These are phyloP conservation scores for Penicillium sp. DNA, from an alignment of 2,329 filamentous ascomycete genomes.

Conservation along the genomic window DNA sequence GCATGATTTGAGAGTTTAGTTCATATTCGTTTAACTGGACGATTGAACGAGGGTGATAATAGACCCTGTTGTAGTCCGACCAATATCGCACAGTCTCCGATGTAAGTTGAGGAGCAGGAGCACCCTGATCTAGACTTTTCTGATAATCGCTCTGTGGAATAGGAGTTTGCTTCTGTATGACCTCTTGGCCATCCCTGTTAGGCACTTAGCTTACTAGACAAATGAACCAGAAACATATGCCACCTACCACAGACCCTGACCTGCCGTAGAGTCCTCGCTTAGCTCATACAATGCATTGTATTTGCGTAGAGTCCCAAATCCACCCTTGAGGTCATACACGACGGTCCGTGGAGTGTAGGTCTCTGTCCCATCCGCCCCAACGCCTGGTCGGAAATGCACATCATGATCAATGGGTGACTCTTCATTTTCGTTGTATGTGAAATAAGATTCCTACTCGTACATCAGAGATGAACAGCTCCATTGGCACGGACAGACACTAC, in stretches of 20 bases:
- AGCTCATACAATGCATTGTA: conserved; percentile 81
- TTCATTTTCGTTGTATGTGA: conserved; percentile 70
- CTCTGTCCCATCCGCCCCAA: conserved; percentile 76
- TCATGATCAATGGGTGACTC: conserved; percentile 70
- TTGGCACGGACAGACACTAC: conserved; percentile 42
- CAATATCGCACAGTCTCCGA: conserved; percentile 78
- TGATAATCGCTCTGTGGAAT: conserved; percentile 73
- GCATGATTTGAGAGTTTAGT: conserved; percentile 69
- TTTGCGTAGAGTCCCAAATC: conserved; percentile 80
- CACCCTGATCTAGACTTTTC: conserved; percentile 66
- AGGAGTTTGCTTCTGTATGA: conserved; percentile 61
- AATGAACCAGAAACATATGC: neutral
- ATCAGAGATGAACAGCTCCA: conserved; percentile 8
- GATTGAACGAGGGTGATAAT: conserved; percentile 81
- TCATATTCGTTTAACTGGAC: conserved; percentile 85
- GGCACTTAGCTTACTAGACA: neutral
- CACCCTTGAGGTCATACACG: conserved; percentile 91
- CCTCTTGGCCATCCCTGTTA: conserved; percentile 58
- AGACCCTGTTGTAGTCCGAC: conserved; percentile 93
- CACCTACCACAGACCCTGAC: conserved; percentile 44
- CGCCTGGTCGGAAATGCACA: conserved; percentile 78
- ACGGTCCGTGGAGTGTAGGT: conserved; percentile 88
- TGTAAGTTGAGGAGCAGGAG: conserved; percentile 57
- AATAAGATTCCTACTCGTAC: conserved; percentile 76
- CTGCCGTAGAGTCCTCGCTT: conserved; percentile 33